Base-by-base conservation (phyloP, 176 grass and related monocot species). In the Juncus inflexus region DNA sequence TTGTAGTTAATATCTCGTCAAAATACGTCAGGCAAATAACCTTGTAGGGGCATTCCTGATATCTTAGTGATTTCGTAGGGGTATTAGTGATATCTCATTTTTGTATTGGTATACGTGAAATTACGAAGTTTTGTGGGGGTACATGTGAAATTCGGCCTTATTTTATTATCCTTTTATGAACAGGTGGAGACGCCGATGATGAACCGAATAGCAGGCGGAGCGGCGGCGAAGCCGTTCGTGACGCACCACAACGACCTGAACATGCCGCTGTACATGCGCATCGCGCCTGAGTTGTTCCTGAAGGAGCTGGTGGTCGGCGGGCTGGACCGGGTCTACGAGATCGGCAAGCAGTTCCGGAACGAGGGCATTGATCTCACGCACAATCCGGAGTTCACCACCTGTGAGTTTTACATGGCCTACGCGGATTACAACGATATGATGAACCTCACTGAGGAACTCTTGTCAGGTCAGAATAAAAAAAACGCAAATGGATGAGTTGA, bases 331-430 rank as follows among this genome's bases (percentile, higher is more conserved):
- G 94, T 92, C 41, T 97, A 97, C 81, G 94, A 97, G 83, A 92
- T 97, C 84, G 94, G 94, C 74, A 97, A 97, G 50, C 94, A 97
- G 66, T 97, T 97, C 67, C 81, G 94, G 76, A 97, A 97, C 4
- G 88, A 97, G 87, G 94, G 94, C 68, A 97, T 97, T 65, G 94
- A 92, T 80, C 86, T 97, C 67, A 97, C 94, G 39, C 94, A 97
- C 72, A 97, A 97, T 83, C 94, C 94, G 66, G 94, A 97, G 78
- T 97, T 97, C 75, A 97, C 94, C 41, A 92, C 88, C 7, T 89
- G 85, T 60, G 94, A 97, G 73, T 97, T 97, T 72, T 97, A 97
- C 68, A 97, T 97, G 94, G 88, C 94, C 12, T 95, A 87, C 82
- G 94, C 94, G 9, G 94, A 97, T 92, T 97, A 97, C 62, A 86